Evolutionary conservation across 177 flowering plant species (phyloP).

Genomic region (Vitis hybrid): DNA sequence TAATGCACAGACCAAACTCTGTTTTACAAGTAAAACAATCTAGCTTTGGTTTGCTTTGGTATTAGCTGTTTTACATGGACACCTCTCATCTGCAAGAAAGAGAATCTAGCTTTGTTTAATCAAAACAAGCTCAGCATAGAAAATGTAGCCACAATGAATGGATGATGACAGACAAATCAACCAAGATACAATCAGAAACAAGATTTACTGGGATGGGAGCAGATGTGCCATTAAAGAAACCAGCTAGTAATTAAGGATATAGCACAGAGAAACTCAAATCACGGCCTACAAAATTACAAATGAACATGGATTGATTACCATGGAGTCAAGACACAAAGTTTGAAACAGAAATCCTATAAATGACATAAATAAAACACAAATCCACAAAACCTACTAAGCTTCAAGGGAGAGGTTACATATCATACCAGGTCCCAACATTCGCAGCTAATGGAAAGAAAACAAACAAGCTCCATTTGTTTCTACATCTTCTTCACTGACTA

Average conservation of each 20-base stretch:
- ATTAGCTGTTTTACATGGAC: too few relatives aligned
- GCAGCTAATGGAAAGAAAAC: slow-evolving; percentile 8
- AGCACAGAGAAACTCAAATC: slow-evolving; percentile 5
- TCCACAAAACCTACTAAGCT: slow-evolving; percentile 22
- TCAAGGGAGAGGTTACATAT: slow-evolving; percentile 16
- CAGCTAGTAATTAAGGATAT: slow-evolving; percentile 10
- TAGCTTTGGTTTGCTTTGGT: too few relatives aligned
- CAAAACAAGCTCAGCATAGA: too few relatives aligned
- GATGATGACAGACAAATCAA: too few relatives aligned
- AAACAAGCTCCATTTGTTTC: slow-evolving; percentile 11
- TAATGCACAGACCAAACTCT: too few relatives aligned
- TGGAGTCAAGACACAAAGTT: slow-evolving; percentile 8
- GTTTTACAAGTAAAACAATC: too few relatives aligned
- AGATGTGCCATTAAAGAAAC: not conserved
- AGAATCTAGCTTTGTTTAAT: too few relatives aligned
- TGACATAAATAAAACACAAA: slow-evolving; percentile 10
- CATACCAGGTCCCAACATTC: slow-evolving; percentile 21
- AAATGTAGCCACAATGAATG: too few relatives aligned
- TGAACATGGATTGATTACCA: slow-evolving; percentile 14
- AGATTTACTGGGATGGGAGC: not conserved
- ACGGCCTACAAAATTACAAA: slow-evolving; percentile 17
- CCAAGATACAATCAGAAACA: too few relatives aligned
- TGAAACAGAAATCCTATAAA: slow-evolving; percentile 13
- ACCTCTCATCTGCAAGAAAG: too few relatives aligned
- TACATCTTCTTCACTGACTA: slow-evolving; percentile 4